These are phyloP conservation scores for Salvia sclarea DNA, from an alignment of 305 asterid species.

Conservation along the genomic window DNA sequence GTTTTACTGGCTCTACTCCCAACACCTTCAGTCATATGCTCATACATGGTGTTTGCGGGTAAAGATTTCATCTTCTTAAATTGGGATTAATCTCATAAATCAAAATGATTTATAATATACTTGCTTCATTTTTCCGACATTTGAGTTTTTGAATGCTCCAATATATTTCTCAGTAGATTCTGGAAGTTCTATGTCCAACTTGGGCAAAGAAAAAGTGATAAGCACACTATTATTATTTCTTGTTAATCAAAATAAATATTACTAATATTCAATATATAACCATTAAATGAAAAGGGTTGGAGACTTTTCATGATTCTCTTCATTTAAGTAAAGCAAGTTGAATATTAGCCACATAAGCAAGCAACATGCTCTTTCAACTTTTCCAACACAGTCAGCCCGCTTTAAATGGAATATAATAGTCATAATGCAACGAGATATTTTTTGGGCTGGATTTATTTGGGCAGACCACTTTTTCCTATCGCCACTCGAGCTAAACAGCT, in stretches of 20 bases:
- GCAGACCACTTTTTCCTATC: conserved; percentile 20
- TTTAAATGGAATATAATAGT: conserved; percentile 22
- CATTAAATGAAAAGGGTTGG: not conserved
- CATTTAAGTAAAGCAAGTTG: conserved; percentile 33
- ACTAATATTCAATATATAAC: not conserved
- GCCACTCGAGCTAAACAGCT: not conserved
- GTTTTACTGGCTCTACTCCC: not conserved
- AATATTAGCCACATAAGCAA: conserved; percentile 32
- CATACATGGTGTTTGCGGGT: too few relatives aligned
- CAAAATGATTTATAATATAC: not conserved
- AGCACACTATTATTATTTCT: not conserved
- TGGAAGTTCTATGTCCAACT: conserved; percentile 7
- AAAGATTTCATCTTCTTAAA: too few relatives aligned
- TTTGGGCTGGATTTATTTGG: not conserved
- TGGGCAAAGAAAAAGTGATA: not conserved
- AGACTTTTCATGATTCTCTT: conserved; percentile 29
- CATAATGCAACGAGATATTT: conserved; percentile 14
- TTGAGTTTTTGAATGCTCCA: not conserved
- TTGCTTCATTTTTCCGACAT: not conserved
- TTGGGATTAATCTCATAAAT: too few relatives aligned
- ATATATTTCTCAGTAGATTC: not conserved
- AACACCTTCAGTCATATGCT: too few relatives aligned
- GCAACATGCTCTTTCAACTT: conserved; percentile 31
- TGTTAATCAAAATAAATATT: not conserved
- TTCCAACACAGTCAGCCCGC: conserved; percentile 27